Base-by-base conservation (phyloP, 305 asterid species). In the Fraxinus latifolia region DNA sequence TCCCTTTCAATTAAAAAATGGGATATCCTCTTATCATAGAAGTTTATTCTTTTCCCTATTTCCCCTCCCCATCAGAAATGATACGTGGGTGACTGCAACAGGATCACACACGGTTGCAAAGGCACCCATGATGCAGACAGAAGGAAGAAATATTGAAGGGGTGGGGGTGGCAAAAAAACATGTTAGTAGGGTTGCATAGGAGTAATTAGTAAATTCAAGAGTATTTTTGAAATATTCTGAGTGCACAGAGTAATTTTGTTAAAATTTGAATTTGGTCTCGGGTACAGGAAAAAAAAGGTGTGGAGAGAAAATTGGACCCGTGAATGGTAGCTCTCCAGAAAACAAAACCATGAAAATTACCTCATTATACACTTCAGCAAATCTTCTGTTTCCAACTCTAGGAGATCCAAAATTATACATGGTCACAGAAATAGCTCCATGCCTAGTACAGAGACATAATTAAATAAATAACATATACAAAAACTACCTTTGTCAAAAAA, bases 371-470 rank as follows among this genome's bases (percentile, higher is more conserved):
- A 91, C 80, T 81, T 96, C 95, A 62, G 99, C 97, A 86, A 96
- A 94, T 83, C 87, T 93, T 85, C 92, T 92, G 89, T 96, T 96
- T 87, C 99, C 99, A 58, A 96, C 98, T 82, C 99, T 89, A 4
- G 99, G 99, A 82, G 99, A 96, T 84, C 99, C 99, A 82, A 96
- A 96, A 86, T 94, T 94, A 81, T 94, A 96, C 98, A 93, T 93
- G 50, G 97, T 94, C 87, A 96, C 95, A 12, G 89, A 81, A 85
- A 94, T 92, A 88, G 91, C 90, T 83, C 98, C 98, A 67, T 71
- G 81, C 92, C 99, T 96, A 84, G 89, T 77, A 76, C 82, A 86
- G 11, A 79, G 60, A 55, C 39, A 80, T 72, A 53, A 37, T 65
- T 36, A 23, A 7, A 67, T 50, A 81, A 62, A 39, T 73, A 65